phyloP scores from a whole-genome alignment of 768 basidiomycete genomes.

The Lanmaoa pseudosensibilis region DNA sequence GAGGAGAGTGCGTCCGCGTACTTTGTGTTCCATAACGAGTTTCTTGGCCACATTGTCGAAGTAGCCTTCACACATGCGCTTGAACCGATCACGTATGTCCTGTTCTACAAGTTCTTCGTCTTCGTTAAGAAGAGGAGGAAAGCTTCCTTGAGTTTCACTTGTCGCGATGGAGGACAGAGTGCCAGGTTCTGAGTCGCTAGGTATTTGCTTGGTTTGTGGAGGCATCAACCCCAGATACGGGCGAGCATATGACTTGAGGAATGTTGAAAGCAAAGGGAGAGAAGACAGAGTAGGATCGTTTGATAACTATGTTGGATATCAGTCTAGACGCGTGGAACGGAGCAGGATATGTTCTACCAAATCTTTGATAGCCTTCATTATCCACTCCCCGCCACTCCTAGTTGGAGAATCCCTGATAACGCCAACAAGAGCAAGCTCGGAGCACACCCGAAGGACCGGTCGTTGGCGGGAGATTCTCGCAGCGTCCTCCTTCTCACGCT shows the following conservation, averaged over 20 bases:
- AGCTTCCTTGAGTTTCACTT: slow-evolving; percentile 35
- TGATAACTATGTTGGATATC: slow-evolving; percentile 57
- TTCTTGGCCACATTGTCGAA: slow-evolving; percentile 92
- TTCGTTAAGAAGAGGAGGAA: slow-evolving; percentile 46
- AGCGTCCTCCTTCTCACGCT: slow-evolving; percentile 90
- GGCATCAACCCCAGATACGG: slow-evolving; percentile 83
- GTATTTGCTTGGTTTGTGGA: slow-evolving; percentile 57
- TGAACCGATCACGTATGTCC: slow-evolving; percentile 85
- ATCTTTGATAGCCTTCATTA: slow-evolving; percentile 85
- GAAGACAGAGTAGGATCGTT: slow-evolving; percentile 86
- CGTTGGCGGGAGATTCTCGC: slow-evolving; percentile 78
- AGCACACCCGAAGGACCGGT: slow-evolving; percentile 80
- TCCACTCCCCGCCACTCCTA: slow-evolving; percentile 80
- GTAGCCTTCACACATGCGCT: slow-evolving; percentile 90
- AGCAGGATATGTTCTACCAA: slow-evolving; percentile 53
- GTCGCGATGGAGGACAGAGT: slow-evolving; percentile 45
- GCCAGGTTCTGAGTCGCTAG: slow-evolving; percentile 53
- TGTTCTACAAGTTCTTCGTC: slow-evolving; percentile 79
- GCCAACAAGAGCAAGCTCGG: slow-evolving; percentile 87
- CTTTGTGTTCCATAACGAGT: slow-evolving; percentile 87
- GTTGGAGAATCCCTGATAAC: slow-evolving; percentile 71
- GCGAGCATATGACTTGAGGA: slow-evolving; percentile 88
- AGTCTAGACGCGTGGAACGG: slow-evolving; percentile 15
- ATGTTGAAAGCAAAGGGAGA: slow-evolving; percentile 85
- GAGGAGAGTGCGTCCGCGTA: slow-evolving; percentile 34